Percentiles rank a stretch among this genome's conserved stretches.
These are phyloP conservation scores for Alopecurus myosuroides DNA, from an alignment of 176 grass and related monocot species.

Conservation along the genomic window DNA sequence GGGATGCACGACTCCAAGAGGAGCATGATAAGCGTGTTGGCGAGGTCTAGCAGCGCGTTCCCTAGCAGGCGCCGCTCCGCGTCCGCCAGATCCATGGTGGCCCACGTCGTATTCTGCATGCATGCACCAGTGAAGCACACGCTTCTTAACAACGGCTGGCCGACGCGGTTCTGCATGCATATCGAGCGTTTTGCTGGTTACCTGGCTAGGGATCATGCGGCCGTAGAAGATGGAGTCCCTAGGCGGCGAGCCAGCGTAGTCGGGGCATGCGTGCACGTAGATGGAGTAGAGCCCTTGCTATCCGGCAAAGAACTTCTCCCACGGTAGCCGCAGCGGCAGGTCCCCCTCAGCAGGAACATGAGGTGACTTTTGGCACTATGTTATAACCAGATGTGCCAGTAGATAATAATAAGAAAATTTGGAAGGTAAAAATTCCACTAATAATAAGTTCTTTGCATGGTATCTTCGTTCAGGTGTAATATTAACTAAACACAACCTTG, in stretches of 20 bases:
- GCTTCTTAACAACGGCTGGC: too few relatives aligned
- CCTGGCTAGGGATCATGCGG: slow-evolving; percentile 55
- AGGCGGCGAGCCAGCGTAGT: slow-evolving; percentile 25
- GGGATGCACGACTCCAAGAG: slow-evolving; percentile 60
- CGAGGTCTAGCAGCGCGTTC: slow-evolving; percentile 47
- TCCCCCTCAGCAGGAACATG: too few relatives aligned
- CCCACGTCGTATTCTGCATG: slow-evolving; percentile 4
- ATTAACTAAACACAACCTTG: too few relatives aligned
- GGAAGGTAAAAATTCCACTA: too few relatives aligned
- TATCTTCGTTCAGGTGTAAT: too few relatives aligned
- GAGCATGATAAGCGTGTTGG: slow-evolving; percentile 51
- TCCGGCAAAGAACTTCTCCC: slow-evolving; percentile 75
- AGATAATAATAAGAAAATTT: too few relatives aligned
- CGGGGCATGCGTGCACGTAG: slow-evolving; percentile 54
- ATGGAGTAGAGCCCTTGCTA: slow-evolving; percentile 50
- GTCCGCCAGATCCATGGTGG: slow-evolving; percentile 28
- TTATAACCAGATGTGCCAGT: too few relatives aligned
- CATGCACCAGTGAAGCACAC: too few relatives aligned
- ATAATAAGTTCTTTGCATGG: too few relatives aligned
- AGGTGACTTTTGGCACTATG: too few relatives aligned
- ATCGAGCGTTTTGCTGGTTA: background rate
- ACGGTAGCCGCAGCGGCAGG: too few relatives aligned
- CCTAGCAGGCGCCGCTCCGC: slow-evolving; percentile 55
- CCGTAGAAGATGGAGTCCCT: slow-evolving; percentile 52
- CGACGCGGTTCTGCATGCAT: too few relatives aligned